Base-by-base conservation (phyloP, 495 filamentous ascomycete genomes). In the Lasiosphaeria miniovina region DNA sequence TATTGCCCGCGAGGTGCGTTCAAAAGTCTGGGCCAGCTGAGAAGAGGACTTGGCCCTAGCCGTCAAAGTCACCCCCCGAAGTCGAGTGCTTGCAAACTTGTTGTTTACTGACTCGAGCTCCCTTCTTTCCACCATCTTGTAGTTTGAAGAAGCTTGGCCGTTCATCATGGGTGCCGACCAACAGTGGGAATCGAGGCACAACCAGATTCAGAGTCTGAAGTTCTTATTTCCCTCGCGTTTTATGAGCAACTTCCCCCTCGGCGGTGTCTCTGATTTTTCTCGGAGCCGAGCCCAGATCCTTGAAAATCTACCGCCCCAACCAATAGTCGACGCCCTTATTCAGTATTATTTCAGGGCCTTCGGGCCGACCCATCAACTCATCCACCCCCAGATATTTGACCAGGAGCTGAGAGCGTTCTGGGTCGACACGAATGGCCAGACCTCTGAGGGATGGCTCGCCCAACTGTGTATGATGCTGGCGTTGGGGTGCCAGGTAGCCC, bases 391-490 rank as follows among this genome's bases (percentile, higher is more conserved):
- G 10, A 54, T 64, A 55, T 68, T 67, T 17, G 54, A 54, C 46
- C 56, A 61, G 5, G 70, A 65, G 35, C 58, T 65, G 34, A 51
- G 57, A 41, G 38, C 52, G 4, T 68, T 69, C 46, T 67, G 61
- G 70, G 61, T 67, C 51, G 56, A 64, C 51, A 54, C 24, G 24
- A 24, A 35, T 36, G 56, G 51, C 36, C 52, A 56, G 24, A 31
- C 49, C 32, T 49, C 60, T 4, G 67, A 70, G 15, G 61, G 50
- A 54, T 70, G 67, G 67, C 60, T 70, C 24, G 54, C 60, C 12
- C 67, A 70, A 54, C 57, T 70, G 6, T 65, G 62, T 24, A 70
- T 70, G 67, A 58, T 70, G 55, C 49, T 70, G 33, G 67, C 62
- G 4, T 36, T 70, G 38, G 67, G 67, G 10, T 65, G 55, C 45